Percentiles rank a stretch among this genome's conserved stretches.
Evolutionary conservation across 805 yeast genomes (phyloP).

Genomic region (Saccharomycopsis amapae): DNA sequence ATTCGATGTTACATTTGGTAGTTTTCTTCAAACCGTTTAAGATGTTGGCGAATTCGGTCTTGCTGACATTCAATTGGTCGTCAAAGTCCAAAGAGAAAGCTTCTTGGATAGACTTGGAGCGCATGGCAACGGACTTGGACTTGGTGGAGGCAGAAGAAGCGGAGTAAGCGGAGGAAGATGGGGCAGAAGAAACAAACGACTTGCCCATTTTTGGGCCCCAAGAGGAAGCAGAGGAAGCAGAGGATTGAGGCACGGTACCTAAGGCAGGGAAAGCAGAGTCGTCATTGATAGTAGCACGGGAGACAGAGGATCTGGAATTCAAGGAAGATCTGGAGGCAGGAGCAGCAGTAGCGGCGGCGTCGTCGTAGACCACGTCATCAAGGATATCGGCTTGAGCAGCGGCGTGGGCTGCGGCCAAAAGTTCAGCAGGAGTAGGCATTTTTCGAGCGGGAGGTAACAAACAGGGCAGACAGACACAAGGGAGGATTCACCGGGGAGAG

Average conservation of each 20-base stretch:
- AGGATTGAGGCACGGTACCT: conserved; percentile 33
- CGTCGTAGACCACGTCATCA: conserved; percentile 14
- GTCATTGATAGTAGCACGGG: conserved; percentile 33
- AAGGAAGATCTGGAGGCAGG: conserved; percentile 32
- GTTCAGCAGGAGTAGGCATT: conserved; percentile 33
- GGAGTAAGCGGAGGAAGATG: conserved; percentile 22
- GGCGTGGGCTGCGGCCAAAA: conserved; percentile 33
- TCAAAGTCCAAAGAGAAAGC: conserved; percentile 68
- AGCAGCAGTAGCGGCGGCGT: conserved; percentile 3
- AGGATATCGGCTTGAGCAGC: conserved; percentile 17
- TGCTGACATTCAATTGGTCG: conserved; percentile 55
- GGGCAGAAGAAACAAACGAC: conserved; percentile 32
- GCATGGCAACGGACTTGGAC: conserved; percentile 37
- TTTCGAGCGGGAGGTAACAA: too few species aligned
- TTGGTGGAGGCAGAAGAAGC: conserved; percentile 19
- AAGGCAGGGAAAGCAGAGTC: conserved; percentile 49
- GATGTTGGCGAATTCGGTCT: conserved; percentile 63
- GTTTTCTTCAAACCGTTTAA: conserved; percentile 53
- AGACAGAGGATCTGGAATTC: conserved; percentile 12
- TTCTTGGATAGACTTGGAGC: conserved; percentile 62
- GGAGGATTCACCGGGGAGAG: too few species aligned
- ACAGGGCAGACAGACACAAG: not conserved
- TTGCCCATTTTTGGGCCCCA: conserved; percentile 27
- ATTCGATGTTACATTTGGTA: conserved; percentile 65
- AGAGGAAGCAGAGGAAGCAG: conserved; percentile 26